Evolutionary conservation across 805 yeast species (phyloP).

Genomic region (Metschnikowia sp.): DNA sequence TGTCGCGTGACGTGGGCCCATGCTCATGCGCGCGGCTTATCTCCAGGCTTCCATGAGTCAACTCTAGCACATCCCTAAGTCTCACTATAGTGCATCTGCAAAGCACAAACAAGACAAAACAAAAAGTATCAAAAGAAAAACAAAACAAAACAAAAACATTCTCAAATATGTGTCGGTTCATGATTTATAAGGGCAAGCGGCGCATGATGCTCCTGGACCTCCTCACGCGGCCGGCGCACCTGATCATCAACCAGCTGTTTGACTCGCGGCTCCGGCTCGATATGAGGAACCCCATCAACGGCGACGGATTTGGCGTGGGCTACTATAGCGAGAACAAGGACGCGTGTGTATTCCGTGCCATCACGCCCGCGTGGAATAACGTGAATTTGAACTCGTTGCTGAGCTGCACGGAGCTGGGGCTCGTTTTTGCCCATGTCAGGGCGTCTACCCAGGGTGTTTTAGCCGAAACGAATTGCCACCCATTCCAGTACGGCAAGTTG

Average conservation of each 20-base stretch:
- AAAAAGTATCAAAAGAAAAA: no score
- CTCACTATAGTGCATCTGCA: no score
- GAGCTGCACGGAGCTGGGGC: slow-evolving; percentile 76
- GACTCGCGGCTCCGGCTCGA: slow-evolving; percentile 87
- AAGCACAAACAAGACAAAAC: no score
- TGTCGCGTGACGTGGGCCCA: no score
- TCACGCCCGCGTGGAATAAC: slow-evolving; percentile 98
- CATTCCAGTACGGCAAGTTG: slow-evolving; percentile 79
- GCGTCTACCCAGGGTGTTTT: slow-evolving; percentile 95
- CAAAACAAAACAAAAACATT: background rate
- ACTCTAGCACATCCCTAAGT: no score
- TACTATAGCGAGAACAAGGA: slow-evolving; percentile 63
- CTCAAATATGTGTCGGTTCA: slow-evolving; percentile 79
- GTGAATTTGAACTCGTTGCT: slow-evolving; percentile 82
- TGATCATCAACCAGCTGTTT: slow-evolving; percentile 93
- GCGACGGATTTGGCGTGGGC: slow-evolving; percentile 98
- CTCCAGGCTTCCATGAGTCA: no score
- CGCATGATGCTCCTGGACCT: slow-evolving; percentile 82
- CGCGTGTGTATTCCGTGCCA: slow-evolving; percentile 92
- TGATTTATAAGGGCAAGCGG: slow-evolving; percentile 88
- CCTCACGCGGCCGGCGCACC: slow-evolving; percentile 92
- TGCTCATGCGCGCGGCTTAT: no score
- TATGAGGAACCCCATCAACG: slow-evolving; percentile 88
- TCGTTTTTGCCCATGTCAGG: slow-evolving; percentile 93
- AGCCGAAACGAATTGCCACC: slow-evolving; percentile 96